These are phyloP conservation scores for Stachybotrys elegans DNA, from an alignment of 2,329 filamentous ascomycete genomes.

Conservation along the genomic window DNA sequence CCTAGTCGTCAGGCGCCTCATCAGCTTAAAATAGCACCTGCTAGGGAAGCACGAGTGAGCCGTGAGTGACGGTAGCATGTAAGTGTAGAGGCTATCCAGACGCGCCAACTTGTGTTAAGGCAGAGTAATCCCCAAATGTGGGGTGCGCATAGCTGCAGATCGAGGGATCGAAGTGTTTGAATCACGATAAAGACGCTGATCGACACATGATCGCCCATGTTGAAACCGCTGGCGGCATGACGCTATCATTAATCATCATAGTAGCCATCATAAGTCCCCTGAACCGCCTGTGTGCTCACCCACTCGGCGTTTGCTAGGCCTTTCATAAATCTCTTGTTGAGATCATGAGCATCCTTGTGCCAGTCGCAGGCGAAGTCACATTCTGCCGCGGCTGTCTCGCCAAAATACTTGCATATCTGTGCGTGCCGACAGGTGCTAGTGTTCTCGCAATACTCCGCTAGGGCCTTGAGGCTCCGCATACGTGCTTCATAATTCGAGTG, in stretches of 20 bases:
- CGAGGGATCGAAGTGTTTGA: no score
- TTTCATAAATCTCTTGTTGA: slow-evolving; percentile 52
- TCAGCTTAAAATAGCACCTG: no score
- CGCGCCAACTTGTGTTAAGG: no score
- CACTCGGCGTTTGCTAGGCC: slow-evolving; percentile 57
- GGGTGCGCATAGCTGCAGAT: no score
- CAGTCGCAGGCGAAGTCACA: slow-evolving; percentile 76
- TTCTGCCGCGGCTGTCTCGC: slow-evolving; percentile 51
- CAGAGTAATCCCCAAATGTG: no score
- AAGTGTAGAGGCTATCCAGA: no score
- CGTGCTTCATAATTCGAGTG: slow-evolving; percentile 49
- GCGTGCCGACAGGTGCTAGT: slow-evolving; percentile 69
- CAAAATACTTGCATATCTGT: slow-evolving; percentile 72
- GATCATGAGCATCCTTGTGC: slow-evolving; percentile 60
- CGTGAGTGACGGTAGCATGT: no score
- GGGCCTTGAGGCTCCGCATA: slow-evolving; percentile 57
- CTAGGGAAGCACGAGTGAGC: no score
- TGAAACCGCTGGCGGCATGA: no score
- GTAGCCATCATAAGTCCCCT: slow-evolving; percentile 51
- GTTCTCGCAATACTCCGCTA: slow-evolving; percentile 79
- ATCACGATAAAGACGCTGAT: no score
- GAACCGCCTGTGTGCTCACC: slow-evolving; percentile 57
- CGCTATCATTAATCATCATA: slow-evolving; percentile 45
- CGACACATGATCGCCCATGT: no score
- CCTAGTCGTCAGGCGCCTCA: no score